Evolutionary conservation across 129 eudicot species (phyloP), one percentile per base, ranked within the genome.

Genomic region (Deinandra increscens): DNA sequence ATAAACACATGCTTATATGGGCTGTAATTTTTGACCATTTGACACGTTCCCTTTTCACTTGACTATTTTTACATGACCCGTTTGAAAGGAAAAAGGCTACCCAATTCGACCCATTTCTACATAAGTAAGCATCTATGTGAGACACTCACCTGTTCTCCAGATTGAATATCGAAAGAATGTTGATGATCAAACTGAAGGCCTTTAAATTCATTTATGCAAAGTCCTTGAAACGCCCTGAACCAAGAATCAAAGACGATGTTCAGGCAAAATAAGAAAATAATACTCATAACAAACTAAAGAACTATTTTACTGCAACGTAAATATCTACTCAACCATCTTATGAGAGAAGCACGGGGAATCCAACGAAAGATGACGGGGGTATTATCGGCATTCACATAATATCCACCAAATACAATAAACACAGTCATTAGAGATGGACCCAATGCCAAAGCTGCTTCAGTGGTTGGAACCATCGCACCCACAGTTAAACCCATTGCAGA

Each of bases 341-440:
- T 93, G 72, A 93, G 96, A 66, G 99, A 93, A 74, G 78, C 92
- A 38, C 90, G 89, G 34, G 99, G 99, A 67, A 93, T 87, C 99
- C 99, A 93, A 23, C 93, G 99, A 71, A 93, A 93, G 61, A 93
- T 75, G 59, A 89, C 83, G 5, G 99, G 99, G n/a, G 99, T 87
- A 74, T 93, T 93, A 23, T 93, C 95, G 46, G 92, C 88, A 80
- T 93, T 93, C 54, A 93, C 95, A 75, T 93, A 93, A 71, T 84
- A 93, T 64, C 99, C 99, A 68, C 99, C 99, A 76, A 93, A 93
- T 36, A 93, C 99, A 37, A 93, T 81, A 72, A 93, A 93, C 11
- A 93, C 97, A 1, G 99, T 93, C 99, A 93, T 93, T 38, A 93
- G 84, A 55, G 99, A 93, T 42, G 99, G 99, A 54, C 99, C 99